Conservation (phyloP, 495 filamentous ascomycete genomes). For the Daldinia concentrica region DNA sequence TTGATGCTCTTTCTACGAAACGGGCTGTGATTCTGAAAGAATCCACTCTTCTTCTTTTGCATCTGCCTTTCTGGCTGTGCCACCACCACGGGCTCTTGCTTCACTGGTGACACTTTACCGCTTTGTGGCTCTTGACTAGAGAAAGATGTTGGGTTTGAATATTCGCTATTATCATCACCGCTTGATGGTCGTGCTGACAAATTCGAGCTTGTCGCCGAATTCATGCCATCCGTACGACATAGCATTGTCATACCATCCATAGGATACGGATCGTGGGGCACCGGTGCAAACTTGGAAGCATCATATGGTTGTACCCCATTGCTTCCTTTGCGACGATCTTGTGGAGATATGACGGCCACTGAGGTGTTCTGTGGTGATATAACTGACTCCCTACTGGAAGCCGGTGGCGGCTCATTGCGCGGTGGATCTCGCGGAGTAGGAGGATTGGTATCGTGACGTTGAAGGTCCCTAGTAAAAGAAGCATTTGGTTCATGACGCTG, state of each 20-base stretch:
- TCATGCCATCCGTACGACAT: constrained; percentile 72
- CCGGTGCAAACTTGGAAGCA: constrained; percentile 67
- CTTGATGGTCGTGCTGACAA: constrained; percentile 80
- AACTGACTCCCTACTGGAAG: constrained; percentile 62
- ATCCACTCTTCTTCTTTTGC: constrained; percentile 85
- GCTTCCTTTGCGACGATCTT: constrained; percentile 53
- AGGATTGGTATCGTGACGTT: constrained; percentile 26
- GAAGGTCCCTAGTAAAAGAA: constrained; percentile 10
- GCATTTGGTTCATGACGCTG: constrained; percentile 14
- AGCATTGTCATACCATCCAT: constrained; percentile 99
- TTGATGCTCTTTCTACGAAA: constrained; percentile 96
- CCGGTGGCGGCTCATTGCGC: constrained; percentile 60
- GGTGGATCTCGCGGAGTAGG: constrained; percentile 59
- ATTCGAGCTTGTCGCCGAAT: constrained; percentile 84
- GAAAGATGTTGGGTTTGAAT: constrained; percentile 88
- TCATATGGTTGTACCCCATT: constrained; percentile 59
- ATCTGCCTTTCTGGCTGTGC: constrained; percentile 71
- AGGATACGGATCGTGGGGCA: constrained; percentile 94
- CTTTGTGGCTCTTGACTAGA: constrained; percentile 80
- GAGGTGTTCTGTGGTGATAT: constrained; percentile 63
- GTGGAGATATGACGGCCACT: constrained; percentile 21
- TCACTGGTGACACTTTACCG: constrained; percentile 73
- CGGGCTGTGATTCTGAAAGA: constrained; percentile 93
- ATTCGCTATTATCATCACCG: constrained; percentile 90
- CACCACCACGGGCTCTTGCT: constrained; percentile 63